Base-by-base conservation (phyloP, 352 stramenopile genomes). In the Phytophthora cajani region DNA sequence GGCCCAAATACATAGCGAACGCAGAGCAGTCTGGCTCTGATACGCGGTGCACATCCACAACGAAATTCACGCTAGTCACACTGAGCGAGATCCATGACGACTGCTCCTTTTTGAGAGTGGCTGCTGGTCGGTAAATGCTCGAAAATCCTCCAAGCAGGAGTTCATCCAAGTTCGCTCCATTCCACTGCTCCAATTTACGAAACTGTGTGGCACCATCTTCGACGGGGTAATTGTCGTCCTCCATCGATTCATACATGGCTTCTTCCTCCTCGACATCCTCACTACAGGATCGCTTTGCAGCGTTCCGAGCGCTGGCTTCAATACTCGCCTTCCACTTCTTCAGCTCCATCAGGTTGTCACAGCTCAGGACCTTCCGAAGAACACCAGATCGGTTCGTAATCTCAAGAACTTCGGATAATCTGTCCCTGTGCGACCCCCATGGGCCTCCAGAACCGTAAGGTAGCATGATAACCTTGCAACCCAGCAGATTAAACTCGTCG, bases 41-140 rank as follows among this genome's bases (percentile, higher is more conserved):
- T 17, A 89, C 84, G n/a, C 79, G 69, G 71, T 93, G 84, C 3
- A 94, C 82, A 58, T 93, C 86, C 2, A 82, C 80, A 30, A 72
- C 57, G 23, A 95, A 90, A 10, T 79, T 70, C 1, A 92, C 72
- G 33, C 88, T 79, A 6, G 71, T 87, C 7, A 89, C 69, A 30
- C 83, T 91, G 10, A 93, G 82, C n/a, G 86, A 91, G 25, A 92
- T 92, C 88, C 88, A 95, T 0, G 68, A 80, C 19, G 77, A 79
- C 42, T 87, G 85, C 12, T 88, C 68, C 36, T 82, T 75, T 23
- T 88, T 74, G 10, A 90, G 70, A n/a, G 74, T 73, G 12, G 64
- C 64, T 19, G 75, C 72, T 17, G 87, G 56, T 38, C 79, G 78
- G 61, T 92, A 95, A 7, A 87, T 64, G 46, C 91, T 88, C 14